These are phyloP conservation scores for Stenocarpella maydis DNA, from an alignment of 2,329 filamentous ascomycete genomes.

Conservation along the genomic window DNA sequence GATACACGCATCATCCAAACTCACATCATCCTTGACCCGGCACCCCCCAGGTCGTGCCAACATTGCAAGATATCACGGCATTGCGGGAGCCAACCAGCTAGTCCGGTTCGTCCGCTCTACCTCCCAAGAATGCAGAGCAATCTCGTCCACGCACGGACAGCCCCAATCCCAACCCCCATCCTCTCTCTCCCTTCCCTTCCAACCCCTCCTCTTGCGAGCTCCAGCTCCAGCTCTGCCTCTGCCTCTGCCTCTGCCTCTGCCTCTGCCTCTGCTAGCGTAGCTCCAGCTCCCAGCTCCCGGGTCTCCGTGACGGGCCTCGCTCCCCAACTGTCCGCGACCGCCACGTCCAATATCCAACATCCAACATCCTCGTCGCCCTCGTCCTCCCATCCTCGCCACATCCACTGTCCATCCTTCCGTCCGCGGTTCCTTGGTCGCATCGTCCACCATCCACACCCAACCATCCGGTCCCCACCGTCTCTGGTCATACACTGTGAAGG, in stretches of 20 bases:
- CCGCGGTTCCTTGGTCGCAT: not conserved
- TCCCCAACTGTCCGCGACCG: not conserved
- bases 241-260: too few relatives aligned
- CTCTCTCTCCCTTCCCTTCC: not conserved
- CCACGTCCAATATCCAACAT: not conserved
- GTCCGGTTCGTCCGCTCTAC: not conserved
- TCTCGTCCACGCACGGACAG: not conserved
- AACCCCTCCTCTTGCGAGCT: not conserved
- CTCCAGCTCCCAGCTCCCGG: not conserved
- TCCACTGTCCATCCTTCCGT: slow-evolving; percentile 13
- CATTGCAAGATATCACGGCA: slow-evolving; percentile 21
- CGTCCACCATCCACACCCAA: slow-evolving; percentile 16
- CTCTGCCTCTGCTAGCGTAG: too few relatives aligned
- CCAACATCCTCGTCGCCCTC: not conserved
- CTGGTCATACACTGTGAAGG: slow-evolving; percentile 13
- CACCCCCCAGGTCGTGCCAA: slow-evolving; percentile 7
- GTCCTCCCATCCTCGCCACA: not conserved
- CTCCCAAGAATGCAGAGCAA: too few relatives aligned
- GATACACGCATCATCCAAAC: slow-evolving; percentile 6
- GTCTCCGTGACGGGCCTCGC: too few relatives aligned
- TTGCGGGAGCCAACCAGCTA: slow-evolving; percentile 14
- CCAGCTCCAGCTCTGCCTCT: too few relatives aligned
- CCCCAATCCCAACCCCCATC: slow-evolving; percentile 5
- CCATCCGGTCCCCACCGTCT: slow-evolving; percentile 13
- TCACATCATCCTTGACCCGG: slow-evolving; percentile 17